A percentile compares a stretch with the other conserved stretches of the same genome.
These are phyloP conservation scores for Gloeostereum incarnatum DNA, from an alignment of 768 basidiomycete species.

Conservation along the genomic window DNA sequence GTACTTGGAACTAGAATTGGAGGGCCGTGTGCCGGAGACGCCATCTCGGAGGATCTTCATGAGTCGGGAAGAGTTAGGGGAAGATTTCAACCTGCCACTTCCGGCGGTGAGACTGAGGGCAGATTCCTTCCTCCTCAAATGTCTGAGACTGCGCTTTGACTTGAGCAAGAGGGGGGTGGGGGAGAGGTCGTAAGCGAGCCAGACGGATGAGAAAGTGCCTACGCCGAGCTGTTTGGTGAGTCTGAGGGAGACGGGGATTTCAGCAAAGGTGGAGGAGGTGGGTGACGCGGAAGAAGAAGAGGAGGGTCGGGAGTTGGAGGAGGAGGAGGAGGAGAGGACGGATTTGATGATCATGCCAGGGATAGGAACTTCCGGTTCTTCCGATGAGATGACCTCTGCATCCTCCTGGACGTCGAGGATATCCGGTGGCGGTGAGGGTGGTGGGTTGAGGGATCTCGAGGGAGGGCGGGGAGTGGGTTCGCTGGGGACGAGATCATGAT, in stretches of 20 bases:
- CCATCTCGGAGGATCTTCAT: constrained; percentile 9
- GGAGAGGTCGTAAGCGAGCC: constrained; percentile 55
- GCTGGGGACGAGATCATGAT: too few relatives aligned
- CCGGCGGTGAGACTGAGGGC: background rate
- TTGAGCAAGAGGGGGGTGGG: constrained; percentile 31
- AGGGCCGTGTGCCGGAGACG: constrained; percentile 8
- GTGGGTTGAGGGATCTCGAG: too few relatives aligned
- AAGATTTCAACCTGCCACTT: constrained; percentile 1
- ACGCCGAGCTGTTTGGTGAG: constrained; percentile 52
- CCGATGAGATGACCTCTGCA: too few relatives aligned
- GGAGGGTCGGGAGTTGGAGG: too few relatives aligned
- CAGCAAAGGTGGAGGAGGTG: too few relatives aligned
- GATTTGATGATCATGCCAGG: too few relatives aligned
- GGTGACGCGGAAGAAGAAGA: too few relatives aligned
- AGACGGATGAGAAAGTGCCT: constrained; percentile 70
- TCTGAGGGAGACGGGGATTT: constrained; percentile 27
- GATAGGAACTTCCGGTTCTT: too few relatives aligned
- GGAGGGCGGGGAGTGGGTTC: too few relatives aligned
- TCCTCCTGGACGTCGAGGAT: too few relatives aligned
- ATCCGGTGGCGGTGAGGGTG: too few relatives aligned
- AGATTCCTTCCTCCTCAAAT: constrained; percentile 20
- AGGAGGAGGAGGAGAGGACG: too few relatives aligned
- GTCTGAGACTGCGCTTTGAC: constrained; percentile 30
- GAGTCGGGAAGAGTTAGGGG: constrained; percentile 6
- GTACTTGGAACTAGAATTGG: background rate